Percentiles rank a stretch among this genome's conserved stretches.
Conservation (phyloP, 306 rosid genomes). For the Albizia julibrissin region DNA sequence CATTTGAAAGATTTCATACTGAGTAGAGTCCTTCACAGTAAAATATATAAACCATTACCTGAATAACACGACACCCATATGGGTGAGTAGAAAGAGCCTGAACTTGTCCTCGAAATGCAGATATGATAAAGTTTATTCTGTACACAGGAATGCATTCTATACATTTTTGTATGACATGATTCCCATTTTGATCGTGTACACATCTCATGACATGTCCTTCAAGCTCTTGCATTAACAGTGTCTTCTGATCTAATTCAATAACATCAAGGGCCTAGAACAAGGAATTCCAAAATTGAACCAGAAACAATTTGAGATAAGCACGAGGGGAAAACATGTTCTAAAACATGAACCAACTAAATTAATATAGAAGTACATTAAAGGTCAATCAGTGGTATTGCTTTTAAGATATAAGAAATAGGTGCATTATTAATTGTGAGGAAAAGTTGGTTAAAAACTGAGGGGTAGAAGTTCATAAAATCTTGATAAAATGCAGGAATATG, state of each 20-base stretch:
- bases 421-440: neutral
- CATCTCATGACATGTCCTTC: constrained; percentile 72
- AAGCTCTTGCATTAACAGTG: constrained; percentile 60
- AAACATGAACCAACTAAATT: neutral
- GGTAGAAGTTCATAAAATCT: neutral
- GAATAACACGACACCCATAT: constrained; percentile 78
- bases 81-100: constrained; percentile 64
- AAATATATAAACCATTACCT: constrained; percentile 42
- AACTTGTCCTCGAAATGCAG: constrained; percentile 60
- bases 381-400: neutral
- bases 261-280: constrained; percentile 62
- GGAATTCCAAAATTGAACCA: constrained; percentile 15
- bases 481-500: neutral
- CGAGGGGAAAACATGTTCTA: neutral
- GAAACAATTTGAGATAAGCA: neutral
- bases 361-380: neutral
- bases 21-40: constrained; percentile 1
- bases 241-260: constrained; percentile 60
- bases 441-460: neutral
- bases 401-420: neutral
- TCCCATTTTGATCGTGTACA: constrained; percentile 75
- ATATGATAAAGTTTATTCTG: constrained; percentile 54
- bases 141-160: constrained; percentile 62
- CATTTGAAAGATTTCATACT: constrained; percentile 18
- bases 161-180: constrained; percentile 77